These are phyloP conservation scores for Silene conica DNA, from an alignment of 148 eudicot species.

Conservation along the genomic window DNA sequence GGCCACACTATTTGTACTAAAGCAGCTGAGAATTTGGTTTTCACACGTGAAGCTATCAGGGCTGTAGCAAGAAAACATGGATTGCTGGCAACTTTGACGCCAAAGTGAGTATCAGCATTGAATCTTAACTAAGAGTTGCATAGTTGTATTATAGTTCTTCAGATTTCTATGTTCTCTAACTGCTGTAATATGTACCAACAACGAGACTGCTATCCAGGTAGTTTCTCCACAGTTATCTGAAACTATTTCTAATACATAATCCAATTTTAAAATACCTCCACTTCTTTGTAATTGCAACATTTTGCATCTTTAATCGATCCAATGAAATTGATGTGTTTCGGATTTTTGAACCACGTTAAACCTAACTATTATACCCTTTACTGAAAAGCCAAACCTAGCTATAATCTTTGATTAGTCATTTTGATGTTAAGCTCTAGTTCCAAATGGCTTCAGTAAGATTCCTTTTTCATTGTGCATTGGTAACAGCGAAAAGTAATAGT, in stretches of 20 bases:
- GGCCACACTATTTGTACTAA: slow-evolving; percentile 54
- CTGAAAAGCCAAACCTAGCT: not conserved
- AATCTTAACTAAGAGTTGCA: not conserved
- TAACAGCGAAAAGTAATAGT: too few species aligned
- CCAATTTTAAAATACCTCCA: not conserved
- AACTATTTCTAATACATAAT: not conserved
- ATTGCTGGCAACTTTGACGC: slow-evolving; percentile 84
- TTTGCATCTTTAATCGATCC: not conserved
- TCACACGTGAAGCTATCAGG: slow-evolving; percentile 67
- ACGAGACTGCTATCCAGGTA: too few species aligned
- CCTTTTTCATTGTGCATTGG: too few species aligned
- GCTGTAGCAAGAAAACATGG: slow-evolving; percentile 92
- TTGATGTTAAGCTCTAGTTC: too few species aligned
- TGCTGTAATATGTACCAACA: too few species aligned
- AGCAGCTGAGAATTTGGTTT: slow-evolving; percentile 83
- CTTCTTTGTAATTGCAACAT: not conserved
- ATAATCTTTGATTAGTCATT: not conserved
- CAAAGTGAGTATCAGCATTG: slow-evolving; percentile 55
- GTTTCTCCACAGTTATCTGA: not conserved
- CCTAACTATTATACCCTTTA: not conserved
- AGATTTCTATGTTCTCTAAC: too few species aligned
- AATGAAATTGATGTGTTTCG: not conserved
- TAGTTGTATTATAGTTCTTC: not conserved
- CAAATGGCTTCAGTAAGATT: too few species aligned
- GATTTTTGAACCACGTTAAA: not conserved